These are phyloP conservation scores for Cordia subcordata DNA, from an alignment of 257 asterid genomes.

Conservation along the genomic window DNA sequence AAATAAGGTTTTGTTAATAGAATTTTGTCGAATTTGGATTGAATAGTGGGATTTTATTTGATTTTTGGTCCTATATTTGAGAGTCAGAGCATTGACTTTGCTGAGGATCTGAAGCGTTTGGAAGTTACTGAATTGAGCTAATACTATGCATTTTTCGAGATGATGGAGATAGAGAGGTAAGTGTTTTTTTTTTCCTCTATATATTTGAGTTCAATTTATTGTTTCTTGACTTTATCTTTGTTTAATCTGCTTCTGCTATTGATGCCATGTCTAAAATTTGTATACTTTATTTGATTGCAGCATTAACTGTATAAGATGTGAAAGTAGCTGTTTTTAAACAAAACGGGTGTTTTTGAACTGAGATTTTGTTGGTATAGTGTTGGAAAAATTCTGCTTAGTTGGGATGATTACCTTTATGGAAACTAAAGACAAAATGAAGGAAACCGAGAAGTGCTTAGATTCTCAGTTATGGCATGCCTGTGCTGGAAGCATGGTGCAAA, in stretches of 20 bases:
- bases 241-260: slow-evolving; percentile 10
- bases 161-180: slow-evolving; percentile 32
- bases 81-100: neutral
- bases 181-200: neutral
- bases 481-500: slow-evolving; percentile 94
- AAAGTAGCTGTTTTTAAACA: slow-evolving; percentile 8
- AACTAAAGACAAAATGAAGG: slow-evolving; percentile 47
- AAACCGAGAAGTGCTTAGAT: slow-evolving; percentile 61
- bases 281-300: slow-evolving; percentile 27
- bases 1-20: slow-evolving; percentile 9
- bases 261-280: slow-evolving; percentile 3
- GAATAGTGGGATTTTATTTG: no score
- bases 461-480: slow-evolving; percentile 98
- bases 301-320: slow-evolving; percentile 17
- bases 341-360: slow-evolving; percentile 15
- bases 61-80: slow-evolving; percentile 11
- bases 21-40: slow-evolving; percentile 5
- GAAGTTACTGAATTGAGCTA: slow-evolving; percentile 5
- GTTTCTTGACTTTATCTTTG: neutral
- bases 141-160: neutral
- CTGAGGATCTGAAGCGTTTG: slow-evolving; percentile 1
- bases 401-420: slow-evolving; percentile 67
- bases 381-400: neutral
- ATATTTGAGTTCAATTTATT: slow-evolving; percentile 3
- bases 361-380: slow-evolving; percentile 2